Base-by-base conservation (phyloP, 2,329 filamentous ascomycete species). In the Sarocladiaceae sp. region DNA sequence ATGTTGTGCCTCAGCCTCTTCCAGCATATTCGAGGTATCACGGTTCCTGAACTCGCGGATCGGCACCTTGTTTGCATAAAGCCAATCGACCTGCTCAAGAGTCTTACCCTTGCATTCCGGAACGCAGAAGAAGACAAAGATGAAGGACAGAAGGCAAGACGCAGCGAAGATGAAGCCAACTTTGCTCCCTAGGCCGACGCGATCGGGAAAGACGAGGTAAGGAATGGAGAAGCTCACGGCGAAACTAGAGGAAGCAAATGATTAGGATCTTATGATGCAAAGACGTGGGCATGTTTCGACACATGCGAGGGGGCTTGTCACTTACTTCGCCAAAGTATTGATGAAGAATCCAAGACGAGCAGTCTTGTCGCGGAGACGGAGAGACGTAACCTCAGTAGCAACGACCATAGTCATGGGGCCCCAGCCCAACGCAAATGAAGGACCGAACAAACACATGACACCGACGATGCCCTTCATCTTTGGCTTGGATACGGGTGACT, bases 201-300 rank as follows among this genome's bases (percentile, higher is more conserved):
- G 67, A 6, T 63, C 61, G 4, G 59, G 59, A 42, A 68, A 60
- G n/a, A 69, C 58, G 20, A 71, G 62, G 53, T 71, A 71, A 1
- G 69, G 71, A 7, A 68, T 61, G 17, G 59, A 62, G 50, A 71
- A 71, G 2, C 60, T 64, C 3, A 70, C 62, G 5, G 63, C 57
- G 53, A 61, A 64, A 20, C n/a, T n/a, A n/a, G n/a, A n/a, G n/a
- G n/a, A n/a, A n/a, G n/a, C n/a, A n/a, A n/a, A n/a, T n/a, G n/a
- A n/a, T n/a, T n/a, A n/a, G n/a, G n/a, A n/a, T n/a, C n/a, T n/a
- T n/a, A n/a, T n/a, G n/a, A n/a, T n/a, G n/a, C n/a, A n/a, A n/a
- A n/a, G n/a, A n/a, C n/a, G n/a, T n/a, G n/a, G n/a, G n/a, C n/a
- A n/a, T n/a, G n/a, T n/a, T n/a, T n/a, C n/a, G n/a, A n/a, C n/a